These are phyloP conservation scores for Medicago arabica DNA, from an alignment of 306 rosid species.

Conservation along the genomic window DNA sequence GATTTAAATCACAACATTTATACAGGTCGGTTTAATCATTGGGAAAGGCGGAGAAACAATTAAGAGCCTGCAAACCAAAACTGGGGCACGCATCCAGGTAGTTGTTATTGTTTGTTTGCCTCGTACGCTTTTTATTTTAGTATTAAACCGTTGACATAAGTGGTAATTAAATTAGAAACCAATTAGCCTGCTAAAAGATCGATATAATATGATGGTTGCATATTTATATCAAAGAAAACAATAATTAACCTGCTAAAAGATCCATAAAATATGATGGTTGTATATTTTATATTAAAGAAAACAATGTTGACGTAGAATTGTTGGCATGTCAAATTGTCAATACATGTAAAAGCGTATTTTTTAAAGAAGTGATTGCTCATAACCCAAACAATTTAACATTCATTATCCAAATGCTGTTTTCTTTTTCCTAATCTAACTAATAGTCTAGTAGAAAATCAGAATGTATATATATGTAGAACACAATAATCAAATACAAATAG, in stretches of 20 bases:
- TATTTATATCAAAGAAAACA: neutral
- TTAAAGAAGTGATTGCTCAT: neutral
- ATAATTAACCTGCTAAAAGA: neutral
- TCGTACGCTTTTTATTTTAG: neutral
- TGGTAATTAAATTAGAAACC: conserved; percentile 16
- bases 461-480: neutral
- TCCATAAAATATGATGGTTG: neutral
- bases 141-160: neutral
- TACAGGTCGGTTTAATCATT: conserved; percentile 94
- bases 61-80: conserved; percentile 85
- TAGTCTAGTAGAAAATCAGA: neutral
- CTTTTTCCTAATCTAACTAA: neutral
- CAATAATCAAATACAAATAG: neutral
- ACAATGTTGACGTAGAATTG: neutral
- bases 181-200: neutral
- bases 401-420: neutral
- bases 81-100: conserved; percentile 99
- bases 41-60: conserved; percentile 99
- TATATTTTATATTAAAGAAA: neutral
- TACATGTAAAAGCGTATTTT: neutral
- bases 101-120: conserved; percentile 58
- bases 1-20: neutral
- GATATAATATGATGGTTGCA: neutral
- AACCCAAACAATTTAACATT: neutral
- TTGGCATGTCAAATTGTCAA: neutral